These are phyloP conservation scores for Beauveria bassiana DNA, from an alignment of 2,329 filamentous ascomycete species.

Conservation along the genomic window DNA sequence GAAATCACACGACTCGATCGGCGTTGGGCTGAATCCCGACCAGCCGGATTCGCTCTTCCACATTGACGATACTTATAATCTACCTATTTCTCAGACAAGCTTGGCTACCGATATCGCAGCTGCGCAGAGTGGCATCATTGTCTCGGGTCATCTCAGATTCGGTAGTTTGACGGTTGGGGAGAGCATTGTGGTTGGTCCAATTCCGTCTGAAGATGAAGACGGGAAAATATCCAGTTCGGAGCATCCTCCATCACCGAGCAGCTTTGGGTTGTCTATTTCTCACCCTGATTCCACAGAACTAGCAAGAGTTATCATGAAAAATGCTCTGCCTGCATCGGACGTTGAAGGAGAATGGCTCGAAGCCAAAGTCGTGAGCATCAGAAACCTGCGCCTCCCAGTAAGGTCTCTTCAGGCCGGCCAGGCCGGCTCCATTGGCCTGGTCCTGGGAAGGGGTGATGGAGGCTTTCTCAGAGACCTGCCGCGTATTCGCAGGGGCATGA, in stretches of 20 bases:
- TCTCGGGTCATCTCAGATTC: conserved; percentile 78
- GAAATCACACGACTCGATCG: conserved; percentile 47
- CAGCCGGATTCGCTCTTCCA: conserved; percentile 67
- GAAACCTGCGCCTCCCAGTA: conserved; percentile 80
- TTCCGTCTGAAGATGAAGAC: conserved; percentile 50
- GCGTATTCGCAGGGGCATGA: conserved; percentile 70
- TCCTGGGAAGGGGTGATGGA: conserved; percentile 37
- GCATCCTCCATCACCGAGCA: conserved; percentile 38
- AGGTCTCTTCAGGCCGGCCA: conserved; percentile 69
- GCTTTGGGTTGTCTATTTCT: conserved; percentile 42
- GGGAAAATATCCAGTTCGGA: conserved; percentile 30
- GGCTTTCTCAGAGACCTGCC: conserved; percentile 20
- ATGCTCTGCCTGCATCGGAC: conserved; percentile 42
- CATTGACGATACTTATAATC: conserved; percentile 81
- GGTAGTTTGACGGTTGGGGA: conserved; percentile 73
- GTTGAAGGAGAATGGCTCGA: conserved; percentile 67
- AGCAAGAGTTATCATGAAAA: conserved; percentile 43
- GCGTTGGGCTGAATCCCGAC: conserved; percentile 48
- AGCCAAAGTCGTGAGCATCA: conserved; percentile 75
- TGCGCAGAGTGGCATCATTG: conserved; percentile 55
- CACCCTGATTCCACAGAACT: conserved; percentile 48
- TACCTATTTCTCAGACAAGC: conserved; percentile 50
- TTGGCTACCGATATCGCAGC: conserved; percentile 13
- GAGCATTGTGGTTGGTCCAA: conserved; percentile 71
- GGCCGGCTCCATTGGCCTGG: conserved; percentile 80